Base-by-base conservation (phyloP, 2,329 filamentous ascomycete species). In the Ustulina deusta region DNA sequence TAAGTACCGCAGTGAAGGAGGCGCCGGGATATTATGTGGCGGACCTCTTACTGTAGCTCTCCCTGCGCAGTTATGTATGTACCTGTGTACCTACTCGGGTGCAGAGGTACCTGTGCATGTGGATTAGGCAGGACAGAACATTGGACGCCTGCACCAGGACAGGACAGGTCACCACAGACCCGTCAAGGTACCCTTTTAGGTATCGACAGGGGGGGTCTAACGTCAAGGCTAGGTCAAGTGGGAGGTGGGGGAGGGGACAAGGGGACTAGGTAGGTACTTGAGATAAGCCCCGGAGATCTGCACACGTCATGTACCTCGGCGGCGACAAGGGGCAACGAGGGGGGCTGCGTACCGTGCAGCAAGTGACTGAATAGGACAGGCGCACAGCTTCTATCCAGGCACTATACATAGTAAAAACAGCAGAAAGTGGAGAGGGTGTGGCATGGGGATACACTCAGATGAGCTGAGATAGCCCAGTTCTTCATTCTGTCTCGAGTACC, bases 121-220 rank as follows among this genome's bases (percentile, higher is more conserved):
- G 59, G 61, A 55, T 65, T 63, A 68, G 65, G 61, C 65, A 63
- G 49, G 64, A 66, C 46, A 66, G 58, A 44, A 22, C 66, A 69
- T 61, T 61, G 46, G 69, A 60, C 60, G 51, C 38, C 51, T 60
- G 69, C 63, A 65, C 61, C 59, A 11, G 61, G 51, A 36, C 61
- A 58, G 66, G 66, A 61, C 66, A 69, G 63, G 63, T 66, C 68
- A 70, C 51, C 34, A 49, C 34, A 61, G 61, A 58, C 11, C 60
- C 52, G 51, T 57, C 65, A 55, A 65, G 58, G 52, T 54, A 48
- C 68, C 34, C 60, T 54, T 64, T 66, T 59, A 34, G 64, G 64
- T 61, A 63, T 59, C 38, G 54, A 59, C 66, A 69, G 58, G 58
- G 66, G 29, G 61, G 3, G 10, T 6, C 27, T 25, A 20, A 27